Evolutionary conservation across 306 rosid species (phyloP).

Genomic region (Pyrus bretschneideri): DNA sequence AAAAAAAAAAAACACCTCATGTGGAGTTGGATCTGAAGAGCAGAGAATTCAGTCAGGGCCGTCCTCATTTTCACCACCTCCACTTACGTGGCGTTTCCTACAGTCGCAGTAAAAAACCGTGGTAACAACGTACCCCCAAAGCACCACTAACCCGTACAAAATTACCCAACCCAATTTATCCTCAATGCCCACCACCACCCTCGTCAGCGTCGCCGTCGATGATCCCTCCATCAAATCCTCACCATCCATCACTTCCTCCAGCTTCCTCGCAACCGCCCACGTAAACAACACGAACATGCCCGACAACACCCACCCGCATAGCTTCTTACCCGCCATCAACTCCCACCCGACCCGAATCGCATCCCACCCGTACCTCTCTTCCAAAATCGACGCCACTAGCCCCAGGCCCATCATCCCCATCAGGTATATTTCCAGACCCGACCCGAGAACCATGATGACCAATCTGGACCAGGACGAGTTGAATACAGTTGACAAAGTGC

Average conservation of each 20-base stretch:
- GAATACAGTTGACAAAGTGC: slow-evolving; percentile 12
- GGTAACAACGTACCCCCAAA: slow-evolving; percentile 53
- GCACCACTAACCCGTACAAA: slow-evolving; percentile 38
- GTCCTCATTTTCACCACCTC: slow-evolving; percentile 15
- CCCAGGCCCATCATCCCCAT: slow-evolving; percentile 52
- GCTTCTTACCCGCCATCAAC: slow-evolving; percentile 41
- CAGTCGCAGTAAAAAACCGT: slow-evolving; percentile 61
- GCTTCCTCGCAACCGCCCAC: slow-evolving; percentile 26
- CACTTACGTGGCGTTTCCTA: slow-evolving; percentile 32
- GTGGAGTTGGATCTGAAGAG: background rate
- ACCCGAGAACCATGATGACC: slow-evolving; percentile 8
- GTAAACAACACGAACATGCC: slow-evolving; percentile 33
- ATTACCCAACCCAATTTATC: slow-evolving; percentile 39
- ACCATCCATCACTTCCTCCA: slow-evolving; percentile 39
- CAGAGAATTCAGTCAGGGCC: background rate
- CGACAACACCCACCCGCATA: slow-evolving; percentile 50
- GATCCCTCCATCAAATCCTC: slow-evolving; percentile 15
- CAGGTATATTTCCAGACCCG: slow-evolving; percentile 43
- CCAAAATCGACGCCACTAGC: slow-evolving; percentile 57
- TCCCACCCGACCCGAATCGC: slow-evolving; percentile 50
- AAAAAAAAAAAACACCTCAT: background rate
- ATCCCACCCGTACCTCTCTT: slow-evolving; percentile 58
- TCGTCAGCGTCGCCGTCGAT: slow-evolving; percentile 2
- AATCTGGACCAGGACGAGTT: slow-evolving; percentile 7
- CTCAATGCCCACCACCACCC: slow-evolving; percentile 7